Conservation (phyloP, 2,329 filamentous ascomycete genomes). For the Alternaria consortialis region DNA sequence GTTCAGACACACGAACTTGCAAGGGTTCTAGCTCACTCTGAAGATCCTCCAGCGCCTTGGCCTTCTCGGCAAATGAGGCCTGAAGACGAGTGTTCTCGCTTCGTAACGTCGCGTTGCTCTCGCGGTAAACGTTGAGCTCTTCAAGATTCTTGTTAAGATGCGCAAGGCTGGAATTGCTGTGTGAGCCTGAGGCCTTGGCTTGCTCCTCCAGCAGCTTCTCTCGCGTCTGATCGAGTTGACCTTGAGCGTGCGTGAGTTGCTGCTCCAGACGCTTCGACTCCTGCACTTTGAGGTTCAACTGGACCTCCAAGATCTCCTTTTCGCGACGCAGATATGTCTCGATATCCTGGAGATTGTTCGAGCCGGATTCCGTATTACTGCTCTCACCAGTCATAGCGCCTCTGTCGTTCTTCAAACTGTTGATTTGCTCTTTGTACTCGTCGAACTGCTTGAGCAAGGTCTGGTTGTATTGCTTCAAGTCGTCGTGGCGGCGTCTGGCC, state of each 20-base stretch:
- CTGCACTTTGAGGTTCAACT: constrained; percentile 87
- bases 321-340: constrained; percentile 91
- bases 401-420: constrained; percentile 79
- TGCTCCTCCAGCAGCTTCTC: constrained; percentile 91
- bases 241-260: constrained; percentile 85
- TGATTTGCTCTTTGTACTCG: constrained; percentile 79
- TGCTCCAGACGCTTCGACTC: constrained; percentile 90
- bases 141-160: constrained; percentile 95
- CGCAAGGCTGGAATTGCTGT: constrained; percentile 80
- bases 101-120: constrained; percentile 90
- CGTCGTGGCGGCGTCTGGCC: constrained; percentile 79
- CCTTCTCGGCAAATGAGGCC: constrained; percentile 77
- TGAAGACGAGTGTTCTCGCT: constrained; percentile 85
- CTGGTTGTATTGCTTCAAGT: constrained; percentile 88
- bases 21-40: constrained; percentile 80
- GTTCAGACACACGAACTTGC: constrained; percentile 78
- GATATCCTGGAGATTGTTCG: constrained; percentile 85
- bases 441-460: constrained; percentile 90
- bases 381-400: constrained; percentile 63
- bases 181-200: constrained; percentile 75
- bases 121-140: constrained; percentile 93
- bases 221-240: constrained; percentile 86
- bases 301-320: constrained; percentile 98
- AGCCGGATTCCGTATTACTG: constrained; percentile 63
- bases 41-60: constrained; percentile 76